Percentiles rank a stretch among this genome's conserved stretches.
Evolutionary conservation across 2,329 filamentous ascomycete species (phyloP).

Genomic region (Phoma herbarum): DNA sequence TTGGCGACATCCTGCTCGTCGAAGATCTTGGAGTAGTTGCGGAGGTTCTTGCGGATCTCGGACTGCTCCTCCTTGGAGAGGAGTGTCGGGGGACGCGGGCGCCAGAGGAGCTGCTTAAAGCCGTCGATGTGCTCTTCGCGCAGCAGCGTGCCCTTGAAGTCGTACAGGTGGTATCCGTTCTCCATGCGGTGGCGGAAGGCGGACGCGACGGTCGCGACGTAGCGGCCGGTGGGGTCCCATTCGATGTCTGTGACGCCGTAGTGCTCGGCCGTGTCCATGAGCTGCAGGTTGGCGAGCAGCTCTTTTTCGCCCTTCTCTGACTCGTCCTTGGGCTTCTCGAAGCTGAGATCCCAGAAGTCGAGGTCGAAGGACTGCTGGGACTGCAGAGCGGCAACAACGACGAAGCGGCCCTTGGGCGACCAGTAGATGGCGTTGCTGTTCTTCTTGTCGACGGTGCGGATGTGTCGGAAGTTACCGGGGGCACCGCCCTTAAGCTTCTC

Average conservation of each 20-base stretch:
- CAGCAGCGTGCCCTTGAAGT: constrained; percentile 89
- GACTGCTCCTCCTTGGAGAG: constrained; percentile 98
- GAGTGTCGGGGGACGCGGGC: constrained; percentile 88
- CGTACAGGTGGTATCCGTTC: constrained; percentile 98
- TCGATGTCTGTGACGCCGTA: constrained; percentile 98
- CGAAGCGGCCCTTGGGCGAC: constrained; percentile 94
- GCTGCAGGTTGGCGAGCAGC: constrained; percentile 89
- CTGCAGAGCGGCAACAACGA: constrained; percentile 90
- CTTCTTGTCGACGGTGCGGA: constrained; percentile 97
- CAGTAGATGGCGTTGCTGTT: constrained; percentile 99
- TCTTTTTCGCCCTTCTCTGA: constrained; percentile 94
- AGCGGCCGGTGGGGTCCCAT: constrained; percentile 96
- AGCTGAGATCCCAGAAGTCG: constrained; percentile 98
- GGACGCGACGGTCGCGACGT: constrained; percentile 90
- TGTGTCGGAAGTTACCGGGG: constrained; percentile 94
- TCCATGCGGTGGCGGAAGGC: constrained; percentile 99
- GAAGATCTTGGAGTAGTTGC: constrained; percentile 93
- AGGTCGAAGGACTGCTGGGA: constrained; percentile 94
- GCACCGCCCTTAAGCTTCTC: constrained; percentile 87
- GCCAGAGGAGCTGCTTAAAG: constrained; percentile 98
- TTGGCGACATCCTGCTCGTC: constrained; percentile 95
- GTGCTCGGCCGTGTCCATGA: constrained; percentile 93
- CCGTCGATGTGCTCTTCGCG: constrained; percentile 93
- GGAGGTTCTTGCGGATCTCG: constrained; percentile 95
- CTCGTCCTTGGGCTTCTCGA: constrained; percentile 78